Percentiles rank a stretch among this genome's conserved stretches.
These are phyloP conservation scores for Gossypium longicalyx DNA, from an alignment of 345 rosid genomes.

Conservation along the genomic window DNA sequence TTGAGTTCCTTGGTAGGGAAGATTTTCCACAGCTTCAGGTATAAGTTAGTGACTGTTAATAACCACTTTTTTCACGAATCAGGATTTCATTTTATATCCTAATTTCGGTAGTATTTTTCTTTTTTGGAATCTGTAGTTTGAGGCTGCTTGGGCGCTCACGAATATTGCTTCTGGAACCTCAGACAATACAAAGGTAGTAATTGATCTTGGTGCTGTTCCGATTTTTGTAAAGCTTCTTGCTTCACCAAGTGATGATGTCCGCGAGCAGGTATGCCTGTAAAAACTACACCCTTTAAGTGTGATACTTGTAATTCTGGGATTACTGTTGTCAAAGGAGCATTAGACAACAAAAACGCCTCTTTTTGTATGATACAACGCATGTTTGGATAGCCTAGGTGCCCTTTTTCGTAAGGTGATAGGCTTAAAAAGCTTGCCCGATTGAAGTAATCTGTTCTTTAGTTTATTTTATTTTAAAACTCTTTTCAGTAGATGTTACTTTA, in stretches of 20 bases:
- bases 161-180: conserved; percentile 95
- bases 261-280: conserved; percentile 63
- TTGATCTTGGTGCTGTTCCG: conserved; percentile 75
- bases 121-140: conserved; percentile 43
- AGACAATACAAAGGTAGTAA: conserved; percentile 77
- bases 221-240: conserved; percentile 71
- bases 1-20: conserved; percentile 74
- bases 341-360: no score
- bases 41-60: background rate
- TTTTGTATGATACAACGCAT: no score
- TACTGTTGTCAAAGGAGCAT: background rate
- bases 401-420: no score
- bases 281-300: background rate
- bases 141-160: conserved; percentile 95
- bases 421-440: no score
- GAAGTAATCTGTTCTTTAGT: no score
- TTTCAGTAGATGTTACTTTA: no score
- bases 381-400: no score
- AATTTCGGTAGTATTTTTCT: background rate
- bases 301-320: background rate
- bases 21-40: conserved; percentile 85
- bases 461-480: no score
- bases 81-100: background rate
- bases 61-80: background rate
- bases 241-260: conserved; percentile 80